Evolutionary conservation across 331 rosid species (phyloP), one percentile per base, ranked within the genome.

Genomic region (Dryas integrifolia): DNA sequence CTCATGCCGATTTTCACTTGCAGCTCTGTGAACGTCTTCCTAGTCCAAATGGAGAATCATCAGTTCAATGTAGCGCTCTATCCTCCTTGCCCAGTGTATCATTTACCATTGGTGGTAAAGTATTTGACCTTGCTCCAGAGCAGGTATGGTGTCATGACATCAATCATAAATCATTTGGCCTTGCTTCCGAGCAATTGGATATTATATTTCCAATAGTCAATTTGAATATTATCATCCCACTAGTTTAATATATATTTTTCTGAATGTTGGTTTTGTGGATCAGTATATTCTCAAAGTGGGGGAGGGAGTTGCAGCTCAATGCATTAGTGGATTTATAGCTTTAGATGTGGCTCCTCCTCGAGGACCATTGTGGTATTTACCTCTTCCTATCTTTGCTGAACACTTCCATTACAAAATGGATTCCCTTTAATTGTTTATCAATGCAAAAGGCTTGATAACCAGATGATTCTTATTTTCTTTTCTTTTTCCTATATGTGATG

Each of bases 1-100:
- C 68, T 79, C 63, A 73, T 40, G n/a, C 53, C 53, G 21, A 63
- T 58, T 24, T 59, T 57, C 43, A 24, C 57, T 48, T 77, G 76
- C 81, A 88, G 94, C 89, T 88, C 45, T 88, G 89, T 72, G 91
- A 88, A 43, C 77, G 81, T 41, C 80, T 88, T 63, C 94, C 94
- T 38, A 85, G 88, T 74, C 95, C 91, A 63, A 86, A 48, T 74
- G 91, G 91, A 57, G 89, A 86, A 72, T 84, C 91, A 53, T 81
- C 80, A 5, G 89, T 88, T 38, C 88, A 85, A 40, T 88, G 95
- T 62, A 75, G 73, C n/a, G 24, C 57, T 44, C 62, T 88, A 49
- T 79, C 91, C 68, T 72, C 86, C 77, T 72, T 88, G 85, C 95
- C 91, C 26, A 79, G 52, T 66, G 81, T 88, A 55, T 85, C 95